Base-by-base conservation (phyloP, 352 stramenopile species). In the Globisporangium nunn region DNA sequence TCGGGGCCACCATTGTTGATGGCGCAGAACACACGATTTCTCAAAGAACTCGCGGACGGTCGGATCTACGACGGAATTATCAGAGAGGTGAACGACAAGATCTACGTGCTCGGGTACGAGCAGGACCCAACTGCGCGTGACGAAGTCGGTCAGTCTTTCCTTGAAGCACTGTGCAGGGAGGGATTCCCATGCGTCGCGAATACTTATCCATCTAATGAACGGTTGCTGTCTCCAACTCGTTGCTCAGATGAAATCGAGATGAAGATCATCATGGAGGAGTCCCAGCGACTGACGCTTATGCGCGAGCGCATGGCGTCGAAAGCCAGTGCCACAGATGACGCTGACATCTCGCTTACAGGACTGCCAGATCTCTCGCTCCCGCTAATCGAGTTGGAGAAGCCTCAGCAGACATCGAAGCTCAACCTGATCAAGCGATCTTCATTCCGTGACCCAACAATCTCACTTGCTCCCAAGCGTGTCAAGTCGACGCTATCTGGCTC, bases 251-350 rank as follows among this genome's bases (percentile, higher is more conserved):
- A 86, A 47, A 88, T 90, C 39, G 80, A 90, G 53, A 88, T 90
- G 80, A 81, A 79, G 51, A 90, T 88, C 37, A 74, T 90, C 30
- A 57, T 88, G 30, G 74, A 88, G 47, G 80, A 88, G 37, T 88
- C 78, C 1, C 61, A 75, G 15, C 76, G 71, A 2, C 63, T 88
- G 10, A 75, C 62, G 44, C 58, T 63, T 23, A 53, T 76, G n/a
- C 74, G 67, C 17, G 66, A 83, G 47, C 59, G 52, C 11, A 39
- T 60, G 46, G 46, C 52, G 3, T 10, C 48, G 11, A 64, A 51
- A 31, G 52, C n/a, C n/a, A 6, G 40, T 2, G 12, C 17, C 14
- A 28, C 41, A 4, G 53, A 62, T 17, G 72, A 87, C 28, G 72
- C 40, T 4, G 78, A 91, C n/a, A 73, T 87, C 10, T 83, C 66